Conservation (phyloP, 2,329 filamentous ascomycete genomes). For the Harringtonia lauricola region DNA sequence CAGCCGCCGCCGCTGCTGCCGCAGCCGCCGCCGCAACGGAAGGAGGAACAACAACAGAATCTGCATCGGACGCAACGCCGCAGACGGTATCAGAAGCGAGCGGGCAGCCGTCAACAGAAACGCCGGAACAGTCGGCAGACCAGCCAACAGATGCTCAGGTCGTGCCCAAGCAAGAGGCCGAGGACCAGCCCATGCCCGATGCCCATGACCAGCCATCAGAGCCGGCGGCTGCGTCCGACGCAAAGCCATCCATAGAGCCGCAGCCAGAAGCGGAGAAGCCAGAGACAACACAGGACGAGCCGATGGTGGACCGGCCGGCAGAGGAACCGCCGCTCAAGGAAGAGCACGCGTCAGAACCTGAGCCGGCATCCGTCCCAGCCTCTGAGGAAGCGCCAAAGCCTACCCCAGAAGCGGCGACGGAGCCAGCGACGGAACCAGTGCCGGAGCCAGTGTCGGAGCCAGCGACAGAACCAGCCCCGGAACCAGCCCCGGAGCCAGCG, state of each 20-base stretch:
- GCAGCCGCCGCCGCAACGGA: constrained; percentile 4
- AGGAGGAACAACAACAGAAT: background rate
- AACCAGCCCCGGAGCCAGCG: background rate
- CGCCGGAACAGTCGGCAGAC: background rate
- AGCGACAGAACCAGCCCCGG: background rate
- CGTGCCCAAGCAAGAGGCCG: background rate
- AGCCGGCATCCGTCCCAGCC: background rate
- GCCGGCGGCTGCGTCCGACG: background rate
- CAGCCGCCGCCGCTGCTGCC: constrained; percentile 5
- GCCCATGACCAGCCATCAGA: background rate
- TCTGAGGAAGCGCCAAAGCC: background rate
- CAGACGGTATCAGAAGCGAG: background rate
- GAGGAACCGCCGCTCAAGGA: background rate
- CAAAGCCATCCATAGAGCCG: background rate
- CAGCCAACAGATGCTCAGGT: background rate
- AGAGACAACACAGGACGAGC: background rate
- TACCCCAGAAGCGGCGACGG: background rate
- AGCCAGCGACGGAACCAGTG: background rate
- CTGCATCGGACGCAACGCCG: background rate
- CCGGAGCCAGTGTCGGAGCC: too few relatives aligned
- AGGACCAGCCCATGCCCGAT: background rate
- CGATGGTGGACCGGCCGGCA: background rate
- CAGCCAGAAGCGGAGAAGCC: background rate
- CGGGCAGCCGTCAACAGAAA: background rate
- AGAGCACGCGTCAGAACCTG: background rate